phyloP scores from a whole-genome alignment of 1,139 yeast species.

The Yamadazyma conglobata region DNA sequence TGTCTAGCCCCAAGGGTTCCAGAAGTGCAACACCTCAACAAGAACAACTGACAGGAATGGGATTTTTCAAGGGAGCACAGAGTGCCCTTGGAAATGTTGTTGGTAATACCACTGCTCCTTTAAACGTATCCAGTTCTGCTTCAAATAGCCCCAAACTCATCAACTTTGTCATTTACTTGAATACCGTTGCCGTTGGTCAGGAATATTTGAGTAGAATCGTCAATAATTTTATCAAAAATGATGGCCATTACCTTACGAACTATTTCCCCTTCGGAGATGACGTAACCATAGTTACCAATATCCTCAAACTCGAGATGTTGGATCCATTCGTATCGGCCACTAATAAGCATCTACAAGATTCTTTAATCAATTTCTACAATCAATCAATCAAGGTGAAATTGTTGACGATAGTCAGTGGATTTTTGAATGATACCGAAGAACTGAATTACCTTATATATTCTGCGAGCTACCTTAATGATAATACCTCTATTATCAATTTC shows the following conservation, averaged over 20 bases:
- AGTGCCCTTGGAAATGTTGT: slow-evolving; percentile 48
- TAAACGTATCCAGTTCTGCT: slow-evolving; percentile 11
- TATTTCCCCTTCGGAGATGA: slow-evolving; percentile 59
- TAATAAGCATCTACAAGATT: slow-evolving; percentile 49
- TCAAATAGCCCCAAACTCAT: slow-evolving; percentile 36
- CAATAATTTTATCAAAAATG: slow-evolving; percentile 28
- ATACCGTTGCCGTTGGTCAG: slow-evolving; percentile 58
- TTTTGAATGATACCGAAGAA: slow-evolving; percentile 53
- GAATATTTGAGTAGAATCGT: slow-evolving; percentile 51
- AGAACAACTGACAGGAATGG: slow-evolving; percentile 23
- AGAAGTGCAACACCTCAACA: slow-evolving; percentile 39
- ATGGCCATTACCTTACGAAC: slow-evolving; percentile 27
- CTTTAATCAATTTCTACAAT: slow-evolving; percentile 53
- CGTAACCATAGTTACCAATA: slow-evolving; percentile 35
- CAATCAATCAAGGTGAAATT: slow-evolving; percentile 54
- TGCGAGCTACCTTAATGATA: slow-evolving; percentile 28
- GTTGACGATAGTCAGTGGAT: slow-evolving; percentile 46
- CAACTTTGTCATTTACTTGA: slow-evolving; percentile 53
- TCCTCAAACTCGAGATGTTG: slow-evolving; percentile 35
- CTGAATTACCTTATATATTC: slow-evolving; percentile 33
- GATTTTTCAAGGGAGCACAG: slow-evolving; percentile 46
- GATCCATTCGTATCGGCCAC: slow-evolving; percentile 40
- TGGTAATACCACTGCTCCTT: slow-evolving; percentile 23
- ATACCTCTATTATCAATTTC: slow-evolving; percentile 40
- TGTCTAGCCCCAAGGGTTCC: slow-evolving; percentile 24